Evolutionary conservation across 441 rosid genomes (phyloP).

Genomic region (Erysimum cheiri): DNA sequence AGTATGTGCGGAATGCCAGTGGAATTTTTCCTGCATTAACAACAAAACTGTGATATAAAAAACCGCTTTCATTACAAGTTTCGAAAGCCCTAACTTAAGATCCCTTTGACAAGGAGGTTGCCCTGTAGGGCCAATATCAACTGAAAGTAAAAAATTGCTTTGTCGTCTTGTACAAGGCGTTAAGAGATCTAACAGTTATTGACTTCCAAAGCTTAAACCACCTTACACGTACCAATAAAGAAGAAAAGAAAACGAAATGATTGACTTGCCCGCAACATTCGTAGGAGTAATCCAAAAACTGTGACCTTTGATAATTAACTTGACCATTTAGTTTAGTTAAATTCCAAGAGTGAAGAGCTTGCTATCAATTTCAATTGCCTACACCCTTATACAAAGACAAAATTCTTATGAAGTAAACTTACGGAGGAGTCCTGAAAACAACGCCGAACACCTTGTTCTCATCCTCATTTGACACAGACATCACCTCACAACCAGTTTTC

Average conservation of each 20-base stretch:
- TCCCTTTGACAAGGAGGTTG: constrained; percentile 5
- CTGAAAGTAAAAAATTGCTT: constrained; percentile 10
- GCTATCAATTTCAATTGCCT: constrained; percentile 7
- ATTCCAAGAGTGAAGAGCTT: constrained; percentile 13
- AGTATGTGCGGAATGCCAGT: constrained; percentile 97
- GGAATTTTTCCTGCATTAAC: constrained; percentile 81
- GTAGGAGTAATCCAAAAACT: neutral
- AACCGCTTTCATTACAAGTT: neutral
- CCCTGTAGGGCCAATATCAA: neutral
- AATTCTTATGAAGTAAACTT: constrained; percentile 43
- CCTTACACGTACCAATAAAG: constrained; percentile 20
- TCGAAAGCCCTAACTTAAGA: neutral
- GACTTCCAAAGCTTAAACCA: neutral
- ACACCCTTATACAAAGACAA: neutral
- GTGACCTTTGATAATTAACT: neutral
- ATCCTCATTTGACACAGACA: constrained; percentile 91
- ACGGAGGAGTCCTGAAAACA: constrained; percentile 97
- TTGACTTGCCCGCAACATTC: neutral
- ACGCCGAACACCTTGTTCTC: constrained; percentile 98
- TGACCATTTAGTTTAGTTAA: constrained; percentile 21
- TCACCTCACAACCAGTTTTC: constrained; percentile 89
- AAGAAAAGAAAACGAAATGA: neutral
- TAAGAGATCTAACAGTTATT: neutral
- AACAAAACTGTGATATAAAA: constrained; percentile 4
- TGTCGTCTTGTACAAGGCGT: constrained; percentile 11